Conservation (phyloP, 352 stramenopile species). For the Globisporangium nodosum region DNA sequence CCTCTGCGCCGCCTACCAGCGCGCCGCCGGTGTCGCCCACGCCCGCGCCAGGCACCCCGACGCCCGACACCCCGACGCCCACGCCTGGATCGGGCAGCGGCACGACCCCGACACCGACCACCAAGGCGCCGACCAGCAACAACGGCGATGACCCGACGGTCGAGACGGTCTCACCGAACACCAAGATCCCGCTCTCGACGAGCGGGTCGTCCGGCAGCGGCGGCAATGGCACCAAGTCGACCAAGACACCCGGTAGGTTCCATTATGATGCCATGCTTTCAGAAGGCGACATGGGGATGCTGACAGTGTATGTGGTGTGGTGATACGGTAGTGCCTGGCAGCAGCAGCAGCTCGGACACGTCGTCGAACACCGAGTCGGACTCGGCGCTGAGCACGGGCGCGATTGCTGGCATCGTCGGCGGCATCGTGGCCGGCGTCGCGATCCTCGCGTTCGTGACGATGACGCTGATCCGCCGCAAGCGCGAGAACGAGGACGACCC, state of each 20-base stretch:
- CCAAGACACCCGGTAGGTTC: slow-evolving; percentile 5
- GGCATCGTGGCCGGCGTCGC: slow-evolving; percentile 58
- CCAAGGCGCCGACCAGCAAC: not conserved
- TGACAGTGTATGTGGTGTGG: not conserved
- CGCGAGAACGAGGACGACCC: slow-evolving; percentile 66
- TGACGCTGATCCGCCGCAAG: slow-evolving; percentile 46
- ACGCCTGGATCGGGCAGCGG: not conserved
- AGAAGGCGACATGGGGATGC: not conserved
- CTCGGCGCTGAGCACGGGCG: slow-evolving; percentile 63
- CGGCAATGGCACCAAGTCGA: slow-evolving; percentile 4
- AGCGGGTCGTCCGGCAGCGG: slow-evolving; percentile 4
- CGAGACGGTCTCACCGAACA: slow-evolving; percentile 4
- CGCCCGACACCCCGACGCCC: slow-evolving; percentile 8
- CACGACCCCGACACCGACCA: slow-evolving; percentile 4
- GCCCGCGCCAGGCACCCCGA: slow-evolving; percentile 10
- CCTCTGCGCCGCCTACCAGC: slow-evolving; percentile 11
- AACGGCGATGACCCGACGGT: not conserved
- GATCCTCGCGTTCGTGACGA: slow-evolving; percentile 50
- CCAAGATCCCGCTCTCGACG: not conserved
- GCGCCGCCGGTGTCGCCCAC: slow-evolving; percentile 15
- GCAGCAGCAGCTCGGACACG: not conserved
- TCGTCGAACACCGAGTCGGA: slow-evolving; percentile 11
- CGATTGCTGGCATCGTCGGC: slow-evolving; percentile 61
- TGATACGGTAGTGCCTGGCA: not conserved
- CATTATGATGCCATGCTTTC: not conserved